These are phyloP conservation scores for Agaricus subrufescens DNA, from an alignment of 768 basidiomycete species.

Conservation along the genomic window DNA sequence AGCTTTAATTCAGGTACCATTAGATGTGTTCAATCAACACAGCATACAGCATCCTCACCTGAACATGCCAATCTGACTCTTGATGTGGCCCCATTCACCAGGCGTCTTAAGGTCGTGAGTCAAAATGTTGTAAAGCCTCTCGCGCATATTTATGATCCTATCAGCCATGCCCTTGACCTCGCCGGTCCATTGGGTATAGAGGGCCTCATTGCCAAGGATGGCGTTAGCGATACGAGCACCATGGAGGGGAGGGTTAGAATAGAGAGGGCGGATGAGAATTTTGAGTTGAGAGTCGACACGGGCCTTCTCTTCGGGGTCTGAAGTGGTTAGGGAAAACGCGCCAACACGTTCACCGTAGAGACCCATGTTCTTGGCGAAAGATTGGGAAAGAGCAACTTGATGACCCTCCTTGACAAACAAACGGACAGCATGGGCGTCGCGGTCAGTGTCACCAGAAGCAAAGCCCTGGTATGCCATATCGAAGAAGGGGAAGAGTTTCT, in stretches of 20 bases:
- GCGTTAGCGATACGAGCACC: constrained; percentile 84
- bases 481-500: constrained; percentile 94
- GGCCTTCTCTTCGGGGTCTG: constrained; percentile 69
- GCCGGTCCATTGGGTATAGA: constrained; percentile 84
- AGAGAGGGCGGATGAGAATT: constrained; percentile 93
- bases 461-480: constrained; percentile 99
- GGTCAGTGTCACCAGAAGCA: constrained; percentile 86
- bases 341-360: constrained; percentile 98
- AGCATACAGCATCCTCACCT: constrained; percentile 48
- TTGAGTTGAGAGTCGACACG: constrained; percentile 93
- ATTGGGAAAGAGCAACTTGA: constrained; percentile 87
- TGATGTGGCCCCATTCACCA: constrained; percentile 93
- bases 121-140: constrained; percentile 73
- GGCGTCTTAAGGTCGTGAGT: constrained; percentile 82
- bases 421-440: constrained; percentile 92
- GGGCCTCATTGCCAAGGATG: constrained; percentile 68
- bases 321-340: constrained; percentile 82
- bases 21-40: neutral
- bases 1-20: constrained; percentile 38
- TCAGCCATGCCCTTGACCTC: constrained; percentile 97
- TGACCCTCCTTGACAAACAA: constrained; percentile 91
- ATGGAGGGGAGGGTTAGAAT: constrained; percentile 94
- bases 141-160: constrained; percentile 90
- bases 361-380: constrained; percentile 99
- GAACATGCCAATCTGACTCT: constrained; percentile 97